A percentile compares a stretch with the other conserved stretches of the same genome.
Conservation (phyloP, 2,329 filamentous ascomycete species). For the Didymosphaeria variabile region DNA sequence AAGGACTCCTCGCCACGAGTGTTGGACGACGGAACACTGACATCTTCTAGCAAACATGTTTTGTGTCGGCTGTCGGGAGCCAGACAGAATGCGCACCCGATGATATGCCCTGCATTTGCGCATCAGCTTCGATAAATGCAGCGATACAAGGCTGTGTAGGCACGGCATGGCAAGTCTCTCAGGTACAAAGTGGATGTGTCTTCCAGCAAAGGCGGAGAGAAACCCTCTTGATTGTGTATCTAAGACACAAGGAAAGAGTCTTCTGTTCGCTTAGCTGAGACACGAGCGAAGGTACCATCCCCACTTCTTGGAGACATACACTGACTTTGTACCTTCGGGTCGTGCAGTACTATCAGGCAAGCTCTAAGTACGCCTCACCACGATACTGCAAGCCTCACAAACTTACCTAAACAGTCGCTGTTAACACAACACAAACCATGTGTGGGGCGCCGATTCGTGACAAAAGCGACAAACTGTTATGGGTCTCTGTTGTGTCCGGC, state of each 20-base stretch:
- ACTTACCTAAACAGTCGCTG: constrained; percentile 33
- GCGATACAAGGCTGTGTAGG: constrained; percentile 25
- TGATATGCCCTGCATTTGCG: constrained; percentile 25
- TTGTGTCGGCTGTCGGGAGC: constrained; percentile 12
- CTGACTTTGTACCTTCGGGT: no score
- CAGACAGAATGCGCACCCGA: constrained; percentile 19
- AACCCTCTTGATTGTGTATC: no score
- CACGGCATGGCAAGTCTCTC: no score
- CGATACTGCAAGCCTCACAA: background rate
- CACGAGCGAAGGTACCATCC: no score
- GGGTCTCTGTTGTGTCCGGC: constrained; percentile 23
- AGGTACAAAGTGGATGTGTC: no score
- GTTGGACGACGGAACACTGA: background rate
- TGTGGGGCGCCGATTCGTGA: constrained; percentile 49
- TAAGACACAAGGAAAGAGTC: no score
- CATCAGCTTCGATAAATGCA: constrained; percentile 13
- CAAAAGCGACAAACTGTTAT: constrained; percentile 39
- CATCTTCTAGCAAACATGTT: constrained; percentile 13
- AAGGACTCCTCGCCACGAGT: background rate
- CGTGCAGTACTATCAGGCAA: constrained; percentile 24
- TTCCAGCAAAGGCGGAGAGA: no score
- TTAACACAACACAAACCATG: constrained; percentile 48
- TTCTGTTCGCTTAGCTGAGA: no score
- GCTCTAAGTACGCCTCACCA: constrained; percentile 15
- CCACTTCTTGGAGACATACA: no score